Percentiles rank a stretch among this genome's conserved stretches.
Evolutionary conservation across 2,329 filamentous ascomycete species (phyloP).

Genomic region (Aureobasidium musti): DNA sequence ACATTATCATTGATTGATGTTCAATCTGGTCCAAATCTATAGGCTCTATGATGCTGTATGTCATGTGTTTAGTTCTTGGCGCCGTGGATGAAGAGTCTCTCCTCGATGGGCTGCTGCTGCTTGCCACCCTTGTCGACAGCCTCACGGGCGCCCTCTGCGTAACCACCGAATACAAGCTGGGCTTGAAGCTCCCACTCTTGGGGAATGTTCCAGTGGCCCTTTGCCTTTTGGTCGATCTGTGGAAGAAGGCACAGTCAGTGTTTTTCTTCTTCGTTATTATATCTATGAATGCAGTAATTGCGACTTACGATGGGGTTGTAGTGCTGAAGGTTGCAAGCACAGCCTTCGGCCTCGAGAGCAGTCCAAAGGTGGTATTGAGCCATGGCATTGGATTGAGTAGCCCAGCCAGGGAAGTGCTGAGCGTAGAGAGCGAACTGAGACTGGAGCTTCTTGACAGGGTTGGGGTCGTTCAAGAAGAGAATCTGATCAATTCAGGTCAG

Average conservation of each 20-base stretch:
- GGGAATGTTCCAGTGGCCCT: slow-evolving; percentile 64
- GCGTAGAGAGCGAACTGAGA: slow-evolving; percentile 71
- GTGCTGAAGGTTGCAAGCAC: slow-evolving; percentile 89
- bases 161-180: slow-evolving; percentile 72
- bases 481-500: slow-evolving; percentile 43
- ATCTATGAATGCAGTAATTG: background rate
- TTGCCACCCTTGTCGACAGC: slow-evolving; percentile 28
- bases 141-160: slow-evolving; percentile 49
- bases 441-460: slow-evolving; percentile 66
- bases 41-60: background rate
- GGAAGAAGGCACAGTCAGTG: background rate
- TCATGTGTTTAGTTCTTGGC: slow-evolving; percentile 4
- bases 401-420: slow-evolving; percentile 77
- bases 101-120: slow-evolving; percentile 30
- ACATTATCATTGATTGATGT: too few relatives aligned
- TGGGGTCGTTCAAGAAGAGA: slow-evolving; percentile 83
- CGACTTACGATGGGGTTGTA: slow-evolving; percentile 71
- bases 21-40: too few relatives aligned
- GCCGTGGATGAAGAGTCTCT: slow-evolving; percentile 28
- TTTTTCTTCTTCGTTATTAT: background rate
- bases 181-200: slow-evolving; percentile 73
- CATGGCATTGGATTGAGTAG: slow-evolving; percentile 63
- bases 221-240: slow-evolving; percentile 1
- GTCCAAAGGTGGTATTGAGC: slow-evolving; percentile 80
- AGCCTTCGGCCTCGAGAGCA: slow-evolving; percentile 77